Evolutionary conservation across 2,329 filamentous ascomycete species (phyloP), one percentile per base, ranked within the genome.

Genomic region (Lomentospora prolificans): DNA sequence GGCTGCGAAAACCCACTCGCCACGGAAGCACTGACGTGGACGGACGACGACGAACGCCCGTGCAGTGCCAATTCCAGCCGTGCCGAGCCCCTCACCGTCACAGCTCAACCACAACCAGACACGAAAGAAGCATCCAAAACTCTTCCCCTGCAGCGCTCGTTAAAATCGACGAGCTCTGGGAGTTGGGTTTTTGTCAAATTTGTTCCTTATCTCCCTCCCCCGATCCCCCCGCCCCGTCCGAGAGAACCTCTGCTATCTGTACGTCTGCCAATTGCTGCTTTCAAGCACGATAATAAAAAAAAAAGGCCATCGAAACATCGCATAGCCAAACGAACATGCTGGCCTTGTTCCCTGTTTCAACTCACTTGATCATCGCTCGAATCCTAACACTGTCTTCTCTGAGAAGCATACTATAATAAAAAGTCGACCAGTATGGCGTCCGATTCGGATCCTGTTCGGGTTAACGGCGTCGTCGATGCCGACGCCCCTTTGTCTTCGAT

Each of bases 381-480:
- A 4, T 48, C 44, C 24, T 48, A 25, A 48, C 44, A 22, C 17
- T 22, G 2, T 48, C 12, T 28, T 51, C n/a, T n/a, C n/a, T n/a
- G n/a, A n/a, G n/a, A n/a, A n/a, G n/a, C n/a, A n/a, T n/a, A n/a
- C n/a, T n/a, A n/a, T n/a, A n/a, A n/a, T n/a, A n/a, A n/a, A n/a
- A n/a, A n/a, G n/a, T n/a, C n/a, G n/a, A n/a, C n/a, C n/a, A n/a
- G n/a, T n/a, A 55, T 55, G 53, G 44, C 44, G 9, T 22, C 53
- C 44, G 44, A 36, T 24, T 17, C 46, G 4, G 44, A 51, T 24
- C 41, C 28, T 14, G 7, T 28, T 9, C 14, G 9, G n/a, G 10
- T 24, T 7, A 51, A 55, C 46, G 53, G 30, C 44, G 27, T 22
- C 41, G 22, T 55, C 22, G 39, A 50, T 7, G 53, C 33, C 24